These are phyloP conservation scores for Phaseolus coccineus DNA, from an alignment of 331 rosid species.

Conservation along the genomic window DNA sequence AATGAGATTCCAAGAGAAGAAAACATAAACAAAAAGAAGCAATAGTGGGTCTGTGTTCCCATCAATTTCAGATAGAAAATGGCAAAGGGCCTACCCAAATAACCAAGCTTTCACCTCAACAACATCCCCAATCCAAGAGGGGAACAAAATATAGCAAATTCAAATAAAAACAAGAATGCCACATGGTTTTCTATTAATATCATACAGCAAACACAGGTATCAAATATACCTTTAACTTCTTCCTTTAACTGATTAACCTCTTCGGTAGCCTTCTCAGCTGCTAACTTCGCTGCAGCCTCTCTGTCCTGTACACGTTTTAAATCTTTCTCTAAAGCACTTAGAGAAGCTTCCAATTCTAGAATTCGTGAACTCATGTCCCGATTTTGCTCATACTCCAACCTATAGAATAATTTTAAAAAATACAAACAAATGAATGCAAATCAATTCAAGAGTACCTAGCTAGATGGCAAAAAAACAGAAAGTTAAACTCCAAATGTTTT, in stretches of 20 bases:
- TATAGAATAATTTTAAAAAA: conserved; percentile 45
- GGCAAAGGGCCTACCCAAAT: conserved; percentile 7
- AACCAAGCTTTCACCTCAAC: conserved; percentile 28
- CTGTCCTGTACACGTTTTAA: conserved; percentile 70
- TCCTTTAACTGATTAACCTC: conserved; percentile 69
- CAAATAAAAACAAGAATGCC: background rate
- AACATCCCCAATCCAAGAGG: background rate
- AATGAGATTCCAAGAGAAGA: conserved; percentile 32
- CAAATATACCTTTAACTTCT: conserved; percentile 76
- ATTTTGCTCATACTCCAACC: conserved; percentile 97
- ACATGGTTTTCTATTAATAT: background rate
- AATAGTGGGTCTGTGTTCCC: conserved; percentile 13
- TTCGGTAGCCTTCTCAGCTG: conserved; percentile 70
- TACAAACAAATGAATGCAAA: conserved; percentile 14
- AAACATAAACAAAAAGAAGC: conserved; percentile 28
- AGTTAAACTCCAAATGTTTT: conserved; percentile 9
- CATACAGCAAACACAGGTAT: conserved; percentile 11
- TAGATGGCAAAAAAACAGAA: conserved; percentile 2
- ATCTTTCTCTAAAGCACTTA: conserved; percentile 66
- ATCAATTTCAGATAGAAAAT: conserved; percentile 39
- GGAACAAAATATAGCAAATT: no score
- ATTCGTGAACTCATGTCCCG: conserved; percentile 87
- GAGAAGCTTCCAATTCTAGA: conserved; percentile 71
- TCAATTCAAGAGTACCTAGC: conserved; percentile 32
- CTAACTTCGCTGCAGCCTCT: conserved; percentile 76